Percentiles rank a stretch among this genome's conserved stretches.
Conservation (phyloP, 305 asterid species). For the Plantago lanceolata region DNA sequence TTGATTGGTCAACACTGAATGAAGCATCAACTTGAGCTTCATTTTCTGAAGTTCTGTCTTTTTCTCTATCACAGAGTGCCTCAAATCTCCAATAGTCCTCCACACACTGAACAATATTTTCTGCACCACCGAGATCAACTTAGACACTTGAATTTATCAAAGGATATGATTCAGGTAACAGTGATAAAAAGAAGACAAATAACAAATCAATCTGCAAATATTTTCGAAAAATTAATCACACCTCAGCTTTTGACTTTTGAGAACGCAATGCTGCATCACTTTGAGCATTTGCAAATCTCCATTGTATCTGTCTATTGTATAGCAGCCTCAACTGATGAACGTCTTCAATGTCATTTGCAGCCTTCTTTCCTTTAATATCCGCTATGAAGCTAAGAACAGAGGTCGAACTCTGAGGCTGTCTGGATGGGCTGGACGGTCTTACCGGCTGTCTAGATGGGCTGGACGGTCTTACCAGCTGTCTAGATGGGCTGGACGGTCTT, state of each 20-base stretch:
- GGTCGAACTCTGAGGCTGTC: conserved; percentile 55
- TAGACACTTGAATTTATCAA: background rate
- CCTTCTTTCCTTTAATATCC: conserved; percentile 73
- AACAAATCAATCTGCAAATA: conserved; percentile 1
- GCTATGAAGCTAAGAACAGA: conserved; percentile 80
- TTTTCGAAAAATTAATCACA: conserved; percentile 29
- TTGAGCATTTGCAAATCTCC: conserved; percentile 72
- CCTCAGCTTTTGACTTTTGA: conserved; percentile 73
- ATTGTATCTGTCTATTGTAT: conserved; percentile 81
- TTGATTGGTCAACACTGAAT: conserved; percentile 50
- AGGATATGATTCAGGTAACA: background rate
- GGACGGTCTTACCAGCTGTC: too few species aligned
- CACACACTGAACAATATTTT: conserved; percentile 49
- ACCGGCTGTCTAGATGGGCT: conserved; percentile 13
- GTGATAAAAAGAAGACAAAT: background rate
- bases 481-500: background rate
- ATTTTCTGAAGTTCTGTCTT: conserved; percentile 57
- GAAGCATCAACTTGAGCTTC: conserved; percentile 52
- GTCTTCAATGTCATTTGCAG: conserved; percentile 68
- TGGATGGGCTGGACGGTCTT: conserved; percentile 80
- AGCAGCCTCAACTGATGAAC: conserved; percentile 70
- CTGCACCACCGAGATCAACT: conserved; percentile 39
- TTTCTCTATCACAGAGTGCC: conserved; percentile 43
- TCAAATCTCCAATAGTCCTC: conserved; percentile 48
- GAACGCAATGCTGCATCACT: conserved; percentile 38